Conservation (phyloP, 208 protist genomes). For the Trypanosomatidae sp. region DNA sequence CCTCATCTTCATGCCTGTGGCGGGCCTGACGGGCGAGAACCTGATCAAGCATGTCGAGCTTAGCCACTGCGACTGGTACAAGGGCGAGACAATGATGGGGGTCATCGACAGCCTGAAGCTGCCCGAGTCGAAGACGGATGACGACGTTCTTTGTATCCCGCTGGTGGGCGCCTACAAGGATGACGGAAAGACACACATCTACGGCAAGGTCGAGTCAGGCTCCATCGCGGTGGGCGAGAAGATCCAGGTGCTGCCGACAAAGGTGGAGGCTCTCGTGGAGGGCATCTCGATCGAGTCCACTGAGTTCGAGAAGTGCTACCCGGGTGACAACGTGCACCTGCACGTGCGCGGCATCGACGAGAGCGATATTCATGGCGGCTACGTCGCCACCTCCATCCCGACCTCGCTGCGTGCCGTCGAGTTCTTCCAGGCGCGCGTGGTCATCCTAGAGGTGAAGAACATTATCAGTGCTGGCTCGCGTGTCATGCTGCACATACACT, state of each 20-base stretch:
- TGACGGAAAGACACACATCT: conserved; percentile 91
- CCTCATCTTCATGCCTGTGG: conserved; percentile 96
- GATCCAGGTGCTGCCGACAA: conserved; percentile 82
- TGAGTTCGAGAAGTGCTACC: conserved; percentile 87
- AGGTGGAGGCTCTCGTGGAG: conserved; percentile 78
- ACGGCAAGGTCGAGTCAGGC: conserved; percentile 96
- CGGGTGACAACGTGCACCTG: conserved; percentile 94
- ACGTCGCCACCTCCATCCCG: conserved; percentile 88
- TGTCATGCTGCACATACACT: conserved; percentile 96
- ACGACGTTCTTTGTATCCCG: conserved; percentile 93
- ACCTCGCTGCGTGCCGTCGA: conserved; percentile 83
- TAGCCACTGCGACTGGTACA: conserved; percentile 90
- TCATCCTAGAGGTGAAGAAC: conserved; percentile 95
- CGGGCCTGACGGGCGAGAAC: conserved; percentile 94
- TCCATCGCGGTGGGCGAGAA: conserved; percentile 88
- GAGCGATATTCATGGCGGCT: conserved; percentile 82
- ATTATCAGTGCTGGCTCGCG: conserved; percentile 94
- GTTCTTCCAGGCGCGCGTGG: conserved; percentile 94
- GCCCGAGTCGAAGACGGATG: conserved; percentile 75
- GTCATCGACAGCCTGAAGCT: conserved; percentile 89
- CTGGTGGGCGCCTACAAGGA: conserved; percentile 96
- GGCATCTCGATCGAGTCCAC: conserved; percentile 90
- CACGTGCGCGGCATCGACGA: conserved; percentile 91
- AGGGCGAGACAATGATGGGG: conserved; percentile 91
- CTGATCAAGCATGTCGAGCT: conserved; percentile 81